Conservation (phyloP, 768 basidiomycete genomes). For the Serpula lacrymans region DNA sequence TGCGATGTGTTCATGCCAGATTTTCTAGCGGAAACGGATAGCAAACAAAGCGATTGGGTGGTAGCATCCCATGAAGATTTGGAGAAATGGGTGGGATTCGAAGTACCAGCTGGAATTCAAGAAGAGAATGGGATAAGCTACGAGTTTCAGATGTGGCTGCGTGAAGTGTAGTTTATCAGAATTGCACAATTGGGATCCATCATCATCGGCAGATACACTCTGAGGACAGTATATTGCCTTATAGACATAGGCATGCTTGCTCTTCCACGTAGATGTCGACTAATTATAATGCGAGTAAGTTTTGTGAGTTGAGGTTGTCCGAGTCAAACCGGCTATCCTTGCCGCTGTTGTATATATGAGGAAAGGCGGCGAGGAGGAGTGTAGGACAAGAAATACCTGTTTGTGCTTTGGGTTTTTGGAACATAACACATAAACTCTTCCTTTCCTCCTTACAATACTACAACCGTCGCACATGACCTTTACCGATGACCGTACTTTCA, state of each 20-base stretch:
- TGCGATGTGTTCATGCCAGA: constrained; percentile 90
- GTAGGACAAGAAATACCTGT: constrained; percentile 57
- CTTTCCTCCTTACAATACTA: constrained; percentile 82
- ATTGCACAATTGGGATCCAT: no score
- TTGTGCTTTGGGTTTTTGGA: constrained; percentile 96
- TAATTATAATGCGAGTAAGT: no score
- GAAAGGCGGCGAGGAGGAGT: constrained; percentile 1
- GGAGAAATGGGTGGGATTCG: constrained; percentile 68
- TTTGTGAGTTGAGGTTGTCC: not conserved
- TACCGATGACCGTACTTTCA: constrained; percentile 96
- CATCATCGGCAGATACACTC: constrained; percentile 3
- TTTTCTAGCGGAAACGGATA: constrained; percentile 40
- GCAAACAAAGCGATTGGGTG: constrained; percentile 44
- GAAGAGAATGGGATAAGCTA: constrained; percentile 83
- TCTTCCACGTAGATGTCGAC: no score
- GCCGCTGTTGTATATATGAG: constrained; percentile 45
- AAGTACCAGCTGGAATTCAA: constrained; percentile 71
- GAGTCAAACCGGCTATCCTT: constrained; percentile 43
- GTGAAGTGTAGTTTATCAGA: no score
- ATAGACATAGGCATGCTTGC: no score
- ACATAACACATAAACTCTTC: constrained; percentile 89
- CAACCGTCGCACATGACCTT: constrained; percentile 96
- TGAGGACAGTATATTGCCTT: no score
- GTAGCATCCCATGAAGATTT: constrained; percentile 60
- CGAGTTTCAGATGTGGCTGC: constrained; percentile 96